Conservation (phyloP, 306 rosid genomes). For the Glycyrrhiza uralensis region DNA sequence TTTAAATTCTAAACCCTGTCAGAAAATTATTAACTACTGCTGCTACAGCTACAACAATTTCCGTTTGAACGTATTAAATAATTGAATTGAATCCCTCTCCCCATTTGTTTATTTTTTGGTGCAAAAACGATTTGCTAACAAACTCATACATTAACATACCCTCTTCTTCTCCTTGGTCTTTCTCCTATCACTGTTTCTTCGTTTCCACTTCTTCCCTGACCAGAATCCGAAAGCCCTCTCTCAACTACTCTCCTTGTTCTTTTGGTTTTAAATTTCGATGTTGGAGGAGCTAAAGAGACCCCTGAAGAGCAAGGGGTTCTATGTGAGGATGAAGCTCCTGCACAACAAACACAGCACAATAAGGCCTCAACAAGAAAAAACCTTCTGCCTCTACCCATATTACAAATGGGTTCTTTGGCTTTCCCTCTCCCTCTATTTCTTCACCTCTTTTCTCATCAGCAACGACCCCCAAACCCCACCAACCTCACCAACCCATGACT, state of each 20-base stretch:
- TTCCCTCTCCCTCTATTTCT: conserved; percentile 66
- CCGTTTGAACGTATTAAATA: not conserved
- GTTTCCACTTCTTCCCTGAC: conserved; percentile 55
- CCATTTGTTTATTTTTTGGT: not conserved
- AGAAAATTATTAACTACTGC: not conserved
- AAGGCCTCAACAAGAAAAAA: conserved; percentile 46
- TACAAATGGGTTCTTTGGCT: conserved; percentile 78
- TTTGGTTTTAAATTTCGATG: conserved; percentile 44
- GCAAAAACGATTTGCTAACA: conserved; percentile 56
- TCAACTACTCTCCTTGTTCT: conserved; percentile 34
- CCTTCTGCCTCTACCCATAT: conserved; percentile 48
- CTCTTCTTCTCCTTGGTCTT: not conserved
- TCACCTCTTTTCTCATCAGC: conserved; percentile 55
- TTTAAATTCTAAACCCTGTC: not conserved
- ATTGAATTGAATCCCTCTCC: too few relatives aligned
- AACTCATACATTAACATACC: conserved; percentile 36
- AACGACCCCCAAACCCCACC: conserved; percentile 19
- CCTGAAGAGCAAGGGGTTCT: conserved; percentile 48
- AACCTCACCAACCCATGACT: conserved; percentile 19
- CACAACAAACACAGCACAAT: conserved; percentile 41
- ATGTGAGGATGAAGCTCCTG: conserved; percentile 67
- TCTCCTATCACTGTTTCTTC: conserved; percentile 53
- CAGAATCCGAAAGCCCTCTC: conserved; percentile 57
- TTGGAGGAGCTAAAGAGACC: conserved; percentile 46
- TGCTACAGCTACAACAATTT: not conserved